A percentile compares a stretch with the other conserved stretches of the same genome.
These are phyloP conservation scores for Ogataea populi-albae DNA, from an alignment of 805 yeast genomes.

Conservation along the genomic window DNA sequence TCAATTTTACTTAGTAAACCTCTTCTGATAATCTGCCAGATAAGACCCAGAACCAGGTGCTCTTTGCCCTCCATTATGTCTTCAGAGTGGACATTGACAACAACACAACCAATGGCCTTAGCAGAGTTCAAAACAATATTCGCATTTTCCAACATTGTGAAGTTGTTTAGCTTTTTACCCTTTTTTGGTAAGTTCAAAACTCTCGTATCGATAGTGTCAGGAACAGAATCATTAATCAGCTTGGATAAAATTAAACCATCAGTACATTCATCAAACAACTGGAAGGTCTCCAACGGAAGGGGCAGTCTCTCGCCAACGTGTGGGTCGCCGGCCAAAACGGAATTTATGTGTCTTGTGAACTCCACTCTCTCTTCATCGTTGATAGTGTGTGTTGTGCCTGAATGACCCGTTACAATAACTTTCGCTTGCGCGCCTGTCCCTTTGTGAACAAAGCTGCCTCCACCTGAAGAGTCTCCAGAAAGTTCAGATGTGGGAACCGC, in stretches of 20 bases:
- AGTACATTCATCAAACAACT: constrained; percentile 92
- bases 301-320: constrained; percentile 85
- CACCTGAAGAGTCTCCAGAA: constrained; percentile 28
- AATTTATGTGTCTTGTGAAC: constrained; percentile 93
- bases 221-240: constrained; percentile 95
- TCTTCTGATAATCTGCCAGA: constrained; percentile 97
- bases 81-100: constrained; percentile 95
- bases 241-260: constrained; percentile 93
- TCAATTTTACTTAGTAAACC: constrained; percentile 94
- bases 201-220: constrained; percentile 97
- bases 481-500: constrained; percentile 25
- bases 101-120: constrained; percentile 97
- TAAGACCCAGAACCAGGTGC: constrained; percentile 84
- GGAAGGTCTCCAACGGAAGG: constrained; percentile 90
- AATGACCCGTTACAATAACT: constrained; percentile 78
- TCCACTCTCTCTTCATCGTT: constrained; percentile 96
- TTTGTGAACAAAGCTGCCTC: constrained; percentile 39
- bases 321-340: constrained; percentile 84
- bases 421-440: constrained; percentile 59
- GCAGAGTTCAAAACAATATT: constrained; percentile 98
- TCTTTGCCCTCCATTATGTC: constrained; percentile 92
- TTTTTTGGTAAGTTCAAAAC: constrained; percentile 86
- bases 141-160: constrained; percentile 95
- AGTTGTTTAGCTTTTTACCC: constrained; percentile 81
- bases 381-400: constrained; percentile 94